Evolutionary conservation across 2,329 filamentous ascomycete species (phyloP).

Genomic region (Capronia epimyces): DNA sequence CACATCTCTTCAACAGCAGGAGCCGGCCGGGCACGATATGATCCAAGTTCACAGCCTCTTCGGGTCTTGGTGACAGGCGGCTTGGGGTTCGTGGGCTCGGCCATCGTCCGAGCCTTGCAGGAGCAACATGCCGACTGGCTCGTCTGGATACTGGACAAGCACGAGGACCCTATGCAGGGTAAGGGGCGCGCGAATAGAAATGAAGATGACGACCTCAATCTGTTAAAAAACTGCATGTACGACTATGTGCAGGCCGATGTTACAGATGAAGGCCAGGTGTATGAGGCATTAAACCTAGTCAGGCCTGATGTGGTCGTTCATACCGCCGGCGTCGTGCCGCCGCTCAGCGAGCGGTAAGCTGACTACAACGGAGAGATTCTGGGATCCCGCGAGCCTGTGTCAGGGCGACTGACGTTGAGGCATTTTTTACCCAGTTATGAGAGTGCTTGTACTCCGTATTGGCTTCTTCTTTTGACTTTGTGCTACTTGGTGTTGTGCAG

Average conservation of each 20-base stretch:
- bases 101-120: conserved; percentile 36
- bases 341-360: conserved; percentile 33
- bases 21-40: neutral
- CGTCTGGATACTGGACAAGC: conserved; percentile 37
- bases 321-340: conserved; percentile 47
- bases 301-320: conserved; percentile 51
- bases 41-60: neutral
- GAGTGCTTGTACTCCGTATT: no score
- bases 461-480: no score
- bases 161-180: conserved; percentile 10
- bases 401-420: no score
- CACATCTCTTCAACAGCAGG: neutral
- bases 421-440: no score
- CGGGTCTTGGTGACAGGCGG: conserved; percentile 37
- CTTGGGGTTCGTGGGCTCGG: conserved; percentile 39
- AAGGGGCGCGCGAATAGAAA: neutral
- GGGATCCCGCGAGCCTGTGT: neutral
- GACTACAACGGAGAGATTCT: neutral
- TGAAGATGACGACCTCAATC: conserved; percentile 6
- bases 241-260: conserved; percentile 31
- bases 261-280: conserved; percentile 31
- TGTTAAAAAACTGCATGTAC: conserved; percentile 14
- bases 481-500: no score
- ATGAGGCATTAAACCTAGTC: conserved; percentile 36
- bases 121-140: conserved; percentile 36